Evolutionary conservation across 1,284 basidiomycete species (phyloP).

Genomic region (Baeospora myosura): DNA sequence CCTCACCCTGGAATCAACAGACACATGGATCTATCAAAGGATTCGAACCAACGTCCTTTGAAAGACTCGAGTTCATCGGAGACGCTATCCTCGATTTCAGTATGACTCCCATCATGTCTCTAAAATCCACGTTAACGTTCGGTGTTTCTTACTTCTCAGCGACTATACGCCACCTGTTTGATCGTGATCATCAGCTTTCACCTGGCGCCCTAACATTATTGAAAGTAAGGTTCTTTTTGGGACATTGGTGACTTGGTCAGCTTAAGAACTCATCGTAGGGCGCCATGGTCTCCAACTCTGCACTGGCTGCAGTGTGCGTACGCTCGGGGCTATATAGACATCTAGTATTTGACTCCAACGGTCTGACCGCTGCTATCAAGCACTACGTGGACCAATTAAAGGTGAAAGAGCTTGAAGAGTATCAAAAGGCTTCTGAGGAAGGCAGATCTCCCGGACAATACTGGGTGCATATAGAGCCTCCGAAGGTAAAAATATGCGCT

Average conservation of each 20-base stretch:
- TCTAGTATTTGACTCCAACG: constrained; percentile 49
- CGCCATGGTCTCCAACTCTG: constrained; percentile 74
- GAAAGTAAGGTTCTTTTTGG: constrained; percentile 42
- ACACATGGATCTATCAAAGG: constrained; percentile 60
- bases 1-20: constrained; percentile 26
- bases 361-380: constrained; percentile 42
- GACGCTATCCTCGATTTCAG: constrained; percentile 77
- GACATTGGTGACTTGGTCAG: constrained; percentile 1
- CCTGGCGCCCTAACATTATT: constrained; percentile 69
- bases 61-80: constrained; percentile 75
- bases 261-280: constrained; percentile 34
- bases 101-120: constrained; percentile 32
- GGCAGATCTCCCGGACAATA: constrained; percentile 53
- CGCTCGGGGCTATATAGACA: constrained; percentile 56
- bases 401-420: constrained; percentile 41
- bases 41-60: constrained; percentile 51
- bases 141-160: constrained; percentile 50
- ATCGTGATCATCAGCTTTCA: constrained; percentile 51
- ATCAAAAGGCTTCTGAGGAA: constrained; percentile 39
- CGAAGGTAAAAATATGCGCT: constrained; percentile 45
- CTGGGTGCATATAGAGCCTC: constrained; percentile 68
- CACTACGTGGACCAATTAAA: constrained; percentile 47
- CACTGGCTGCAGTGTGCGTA: constrained; percentile 68
- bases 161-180: constrained; percentile 64
- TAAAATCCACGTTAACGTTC: constrained; percentile 7